A percentile compares a stretch with the other conserved stretches of the same genome.
Evolutionary conservation across 2,329 filamentous ascomycete genomes (phyloP).

Genomic region (Colletotrichum neosansevieriae): DNA sequence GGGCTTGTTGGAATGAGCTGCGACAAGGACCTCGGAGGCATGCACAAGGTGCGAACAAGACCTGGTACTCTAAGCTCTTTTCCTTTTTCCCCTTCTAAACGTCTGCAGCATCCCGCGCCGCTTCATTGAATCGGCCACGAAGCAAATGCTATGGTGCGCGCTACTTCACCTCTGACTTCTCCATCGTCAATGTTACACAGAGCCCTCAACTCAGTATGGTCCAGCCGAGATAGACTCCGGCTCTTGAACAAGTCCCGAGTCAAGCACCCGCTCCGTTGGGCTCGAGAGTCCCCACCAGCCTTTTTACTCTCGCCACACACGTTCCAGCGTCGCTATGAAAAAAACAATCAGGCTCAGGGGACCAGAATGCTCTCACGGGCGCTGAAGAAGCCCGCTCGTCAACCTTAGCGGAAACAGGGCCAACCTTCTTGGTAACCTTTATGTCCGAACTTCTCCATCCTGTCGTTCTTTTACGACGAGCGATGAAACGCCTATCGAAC

Average conservation of each 20-base stretch:
- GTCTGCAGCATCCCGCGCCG: conserved; percentile 1
- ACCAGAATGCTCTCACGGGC: not conserved
- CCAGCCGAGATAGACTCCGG: conserved; percentile 9
- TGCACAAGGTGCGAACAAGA: conserved; percentile 24
- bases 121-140: conserved; percentile 10
- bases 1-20: not conserved
- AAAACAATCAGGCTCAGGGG: not conserved
- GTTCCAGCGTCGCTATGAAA: not conserved
- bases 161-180: conserved; percentile 35
- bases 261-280: conserved; percentile 12
- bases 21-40: conserved; percentile 15
- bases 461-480: conserved; percentile 11
- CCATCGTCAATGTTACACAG: conserved; percentile 31
- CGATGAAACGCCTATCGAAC: conserved; percentile 25
- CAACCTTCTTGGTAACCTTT: too few species aligned
- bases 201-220: conserved; percentile 7
- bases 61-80: not conserved
- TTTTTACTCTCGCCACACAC: not conserved
- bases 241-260: conserved; percentile 6
- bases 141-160: conserved; percentile 3
- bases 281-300: not conserved
- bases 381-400: conserved; percentile 1
- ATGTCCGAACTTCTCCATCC: too few species aligned
- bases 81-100: not conserved
- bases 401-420: not conserved